phyloP scores from a whole-genome alignment of 148 eudicot genomes.

The Vaccinium darrowii region DNA sequence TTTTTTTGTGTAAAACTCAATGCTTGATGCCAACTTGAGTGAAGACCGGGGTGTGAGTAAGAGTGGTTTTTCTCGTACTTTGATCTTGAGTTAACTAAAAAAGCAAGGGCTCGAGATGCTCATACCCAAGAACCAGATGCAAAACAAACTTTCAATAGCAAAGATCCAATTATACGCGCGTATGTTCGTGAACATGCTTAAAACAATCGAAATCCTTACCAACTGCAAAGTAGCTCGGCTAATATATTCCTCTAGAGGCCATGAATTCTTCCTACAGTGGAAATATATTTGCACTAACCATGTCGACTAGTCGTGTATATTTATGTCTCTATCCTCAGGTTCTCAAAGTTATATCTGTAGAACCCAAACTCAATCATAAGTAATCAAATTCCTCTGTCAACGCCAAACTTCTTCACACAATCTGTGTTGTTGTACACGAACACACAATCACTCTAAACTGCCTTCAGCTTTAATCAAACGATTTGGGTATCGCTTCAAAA shows the following conservation, averaged over 20 bases:
- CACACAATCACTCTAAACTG: neutral
- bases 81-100: too few relatives aligned
- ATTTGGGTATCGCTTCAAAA: neutral
- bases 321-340: neutral
- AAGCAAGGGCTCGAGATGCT: too few relatives aligned
- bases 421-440: neutral
- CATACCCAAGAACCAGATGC: neutral
- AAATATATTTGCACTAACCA: conserved; percentile 75
- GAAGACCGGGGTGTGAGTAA: too few relatives aligned
- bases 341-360: neutral
- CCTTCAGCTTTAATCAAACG: conserved; percentile 10
- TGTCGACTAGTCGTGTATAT: conserved; percentile 20
- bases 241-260: conserved; percentile 93
- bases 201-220: conserved; percentile 39
- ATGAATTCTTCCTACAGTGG: conserved; percentile 77
- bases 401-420: neutral
- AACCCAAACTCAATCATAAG: neutral
- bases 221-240: conserved; percentile 62
- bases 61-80: too few relatives aligned
- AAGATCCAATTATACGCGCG: neutral
- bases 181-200: neutral
- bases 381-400: neutral
- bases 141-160: neutral
- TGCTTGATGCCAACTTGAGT: too few relatives aligned
- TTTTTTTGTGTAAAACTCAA: too few relatives aligned